phyloP scores from a whole-genome alignment of 2,329 filamentous ascomycete genomes.

The Xylariomycetidae sp. region DNA sequence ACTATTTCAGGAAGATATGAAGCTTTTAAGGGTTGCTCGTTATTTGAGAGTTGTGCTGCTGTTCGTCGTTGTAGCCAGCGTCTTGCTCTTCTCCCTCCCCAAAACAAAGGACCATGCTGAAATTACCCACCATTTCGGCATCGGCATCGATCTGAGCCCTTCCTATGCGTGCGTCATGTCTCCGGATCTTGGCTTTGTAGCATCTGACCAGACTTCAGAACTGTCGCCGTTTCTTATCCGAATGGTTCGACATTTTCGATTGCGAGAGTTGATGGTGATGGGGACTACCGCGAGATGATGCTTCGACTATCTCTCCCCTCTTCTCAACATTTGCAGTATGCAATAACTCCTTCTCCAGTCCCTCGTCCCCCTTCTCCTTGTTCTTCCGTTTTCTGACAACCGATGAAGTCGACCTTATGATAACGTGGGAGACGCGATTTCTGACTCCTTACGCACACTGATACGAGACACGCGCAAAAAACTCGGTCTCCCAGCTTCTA shows the following conservation, averaged over 20 bases:
- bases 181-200: constrained; percentile 1
- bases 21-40: constrained; percentile 4
- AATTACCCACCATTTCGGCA: constrained; percentile 11
- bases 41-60: constrained; percentile 5
- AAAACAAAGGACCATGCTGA: constrained; percentile 4
- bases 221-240: constrained; percentile 11
- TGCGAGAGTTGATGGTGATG: constrained; percentile 9
- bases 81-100: constrained; percentile 5
- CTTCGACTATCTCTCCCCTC: constrained; percentile 10
- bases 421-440: constrained; percentile 4
- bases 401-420: constrained; percentile 4
- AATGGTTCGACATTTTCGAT: constrained; percentile 10
- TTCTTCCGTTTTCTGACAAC: constrained; percentile 4
- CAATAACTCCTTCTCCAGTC: background rate
- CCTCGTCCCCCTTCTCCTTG: background rate
- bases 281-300: constrained; percentile 12
- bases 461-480: constrained; percentile 5
- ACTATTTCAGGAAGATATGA: constrained; percentile 2
- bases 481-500: constrained; percentile 7
- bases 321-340: constrained; percentile 12
- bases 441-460: constrained; percentile 5
- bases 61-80: constrained; percentile 5
- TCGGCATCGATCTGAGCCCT: constrained; percentile 11
- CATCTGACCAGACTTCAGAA: constrained; percentile 9
- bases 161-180: constrained; percentile 10